phyloP scores from a whole-genome alignment of 2,329 filamentous ascomycete species.

The Penicillium sp. region DNA sequence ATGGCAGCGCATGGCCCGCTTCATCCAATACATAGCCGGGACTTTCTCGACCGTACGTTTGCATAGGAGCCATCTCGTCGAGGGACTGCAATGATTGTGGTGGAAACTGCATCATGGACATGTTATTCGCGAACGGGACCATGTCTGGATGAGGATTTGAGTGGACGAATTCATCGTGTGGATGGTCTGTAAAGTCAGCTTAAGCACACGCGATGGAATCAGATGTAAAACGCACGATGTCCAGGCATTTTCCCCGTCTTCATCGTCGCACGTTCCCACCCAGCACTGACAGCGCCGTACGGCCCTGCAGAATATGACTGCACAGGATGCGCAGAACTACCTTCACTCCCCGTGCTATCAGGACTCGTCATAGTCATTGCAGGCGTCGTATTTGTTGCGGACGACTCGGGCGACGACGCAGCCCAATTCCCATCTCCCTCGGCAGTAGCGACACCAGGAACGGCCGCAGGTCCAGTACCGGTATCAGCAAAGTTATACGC shows the following conservation, averaged over 20 bases:
- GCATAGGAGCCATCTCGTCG: too few relatives aligned
- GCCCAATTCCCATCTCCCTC: constrained; percentile 13
- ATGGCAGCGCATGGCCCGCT: too few relatives aligned
- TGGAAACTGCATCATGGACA: too few relatives aligned
- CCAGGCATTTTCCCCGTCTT: constrained; percentile 4
- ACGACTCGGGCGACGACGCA: constrained; percentile 18
- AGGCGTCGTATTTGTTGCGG: constrained; percentile 13
- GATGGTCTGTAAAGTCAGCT: not conserved
- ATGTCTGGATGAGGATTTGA: too few relatives aligned
- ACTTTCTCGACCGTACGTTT: too few relatives aligned
- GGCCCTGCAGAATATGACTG: constrained; percentile 3
- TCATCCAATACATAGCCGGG: too few relatives aligned
- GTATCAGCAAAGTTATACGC: too few relatives aligned
- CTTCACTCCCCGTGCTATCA: constrained; percentile 20
- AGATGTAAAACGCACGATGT: constrained; percentile 1
- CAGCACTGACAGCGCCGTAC: constrained; percentile 9
- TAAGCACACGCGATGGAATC: not conserved
- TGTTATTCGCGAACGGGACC: too few relatives aligned
- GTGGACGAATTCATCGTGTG: too few relatives aligned
- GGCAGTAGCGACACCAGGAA: not conserved
- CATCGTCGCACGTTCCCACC: constrained; percentile 5
- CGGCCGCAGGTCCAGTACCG: not conserved
- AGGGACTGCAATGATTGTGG: too few relatives aligned
- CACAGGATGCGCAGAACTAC: not conserved
- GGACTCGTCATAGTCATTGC: constrained; percentile 19